Percentiles rank a stretch among this genome's conserved stretches.
Evolutionary conservation across 208 protist species (phyloP).

Genomic region (Trypanosoma mega): DNA sequence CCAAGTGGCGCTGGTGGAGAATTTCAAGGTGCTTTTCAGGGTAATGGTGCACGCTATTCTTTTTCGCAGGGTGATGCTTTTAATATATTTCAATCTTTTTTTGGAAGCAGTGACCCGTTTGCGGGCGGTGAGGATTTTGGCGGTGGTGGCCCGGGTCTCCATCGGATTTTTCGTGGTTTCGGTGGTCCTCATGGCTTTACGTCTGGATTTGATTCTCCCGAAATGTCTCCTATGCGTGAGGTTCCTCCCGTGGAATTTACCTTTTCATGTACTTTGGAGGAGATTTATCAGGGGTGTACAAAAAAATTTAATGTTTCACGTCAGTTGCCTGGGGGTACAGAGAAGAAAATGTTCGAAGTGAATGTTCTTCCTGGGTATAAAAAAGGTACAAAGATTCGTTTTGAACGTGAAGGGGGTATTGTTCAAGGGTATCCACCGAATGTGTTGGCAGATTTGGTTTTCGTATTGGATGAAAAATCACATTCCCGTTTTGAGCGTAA

Average conservation of each 20-base stretch:
- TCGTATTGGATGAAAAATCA: conserved; percentile 94
- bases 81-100: conserved; percentile 84
- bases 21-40: conserved; percentile 3
- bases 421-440: conserved; percentile 86
- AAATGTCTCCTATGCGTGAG: conserved; percentile 64
- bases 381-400: conserved; percentile 96
- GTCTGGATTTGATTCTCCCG: conserved; percentile 28
- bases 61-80: conserved; percentile 82
- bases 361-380: conserved; percentile 95
- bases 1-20: conserved; percentile 33
- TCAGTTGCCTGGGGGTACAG: conserved; percentile 50
- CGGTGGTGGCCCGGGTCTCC: conserved; percentile 72
- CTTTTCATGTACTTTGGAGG: conserved; percentile 62
- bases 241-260: conserved; percentile 54
- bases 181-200: conserved; percentile 74
- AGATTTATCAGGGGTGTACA: conserved; percentile 72
- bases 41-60: conserved; percentile 34
- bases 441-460: conserved; percentile 95
- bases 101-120: conserved; percentile 34
- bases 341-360: conserved; percentile 92
- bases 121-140: conserved; percentile 29
- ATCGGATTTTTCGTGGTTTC: conserved; percentile 80
- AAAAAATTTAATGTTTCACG: conserved; percentile 81
- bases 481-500: conserved; percentile 90
- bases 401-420: conserved; percentile 81